Evolutionary conservation across 805 yeast genomes (phyloP).

Genomic region (Hanseniaspora lachancei): DNA sequence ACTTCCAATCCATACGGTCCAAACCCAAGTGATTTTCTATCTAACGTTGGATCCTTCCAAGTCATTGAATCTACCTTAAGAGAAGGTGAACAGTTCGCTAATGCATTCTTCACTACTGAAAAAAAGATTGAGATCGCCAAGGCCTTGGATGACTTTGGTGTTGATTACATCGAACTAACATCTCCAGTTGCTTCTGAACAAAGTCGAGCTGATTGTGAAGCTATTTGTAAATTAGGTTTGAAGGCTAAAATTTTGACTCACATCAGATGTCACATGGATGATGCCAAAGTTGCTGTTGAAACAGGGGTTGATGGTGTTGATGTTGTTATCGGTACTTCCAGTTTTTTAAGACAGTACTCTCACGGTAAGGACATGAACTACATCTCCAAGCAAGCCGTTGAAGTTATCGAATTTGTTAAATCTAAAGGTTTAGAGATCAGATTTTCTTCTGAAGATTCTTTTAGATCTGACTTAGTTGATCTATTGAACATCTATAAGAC

Average conservation of each 20-base stretch:
- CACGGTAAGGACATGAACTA: constrained; percentile 99
- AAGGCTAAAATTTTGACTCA: constrained; percentile 93
- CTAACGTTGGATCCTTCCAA: constrained; percentile 81
- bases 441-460: constrained; percentile 92
- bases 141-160: constrained; percentile 95
- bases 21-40: constrained; percentile 80
- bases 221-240: constrained; percentile 92
- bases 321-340: constrained; percentile 95
- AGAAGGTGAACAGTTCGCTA: constrained; percentile 98
- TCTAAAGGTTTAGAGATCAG: constrained; percentile 93
- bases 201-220: constrained; percentile 86
- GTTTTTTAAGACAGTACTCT: constrained; percentile 81
- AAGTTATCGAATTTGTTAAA: constrained; percentile 94
- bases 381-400: constrained; percentile 89
- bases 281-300: constrained; percentile 90
- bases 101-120: constrained; percentile 87
- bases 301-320: constrained; percentile 99
- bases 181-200: constrained; percentile 98
- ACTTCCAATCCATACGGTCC: constrained; percentile 80
- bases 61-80: constrained; percentile 88
- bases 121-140: constrained; percentile 94
- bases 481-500: constrained; percentile 89
- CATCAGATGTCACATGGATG: constrained; percentile 98
- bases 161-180: constrained; percentile 92
- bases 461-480: constrained; percentile 92